Evolutionary conservation across 768 basidiomycete species (phyloP), one percentile per base, ranked within the genome.

Genomic region (Vararia minispora): DNA sequence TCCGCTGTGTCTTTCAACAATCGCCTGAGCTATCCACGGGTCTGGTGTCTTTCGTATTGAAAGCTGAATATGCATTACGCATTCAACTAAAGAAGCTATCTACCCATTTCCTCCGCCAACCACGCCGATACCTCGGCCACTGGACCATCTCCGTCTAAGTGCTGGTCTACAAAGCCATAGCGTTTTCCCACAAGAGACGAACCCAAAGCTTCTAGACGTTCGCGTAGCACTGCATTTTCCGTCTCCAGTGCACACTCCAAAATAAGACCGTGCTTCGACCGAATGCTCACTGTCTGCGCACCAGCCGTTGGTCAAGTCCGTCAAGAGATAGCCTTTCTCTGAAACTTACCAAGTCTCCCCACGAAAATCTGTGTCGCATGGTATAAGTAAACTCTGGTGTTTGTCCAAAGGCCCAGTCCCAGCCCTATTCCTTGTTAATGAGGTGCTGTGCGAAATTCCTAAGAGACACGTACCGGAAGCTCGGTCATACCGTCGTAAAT

Each of bases 321-420:
- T 26, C 20, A 11, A 21, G 25, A 24, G 28, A 23, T 32, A 33
- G 26, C 17, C 14, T 26, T 23, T 18, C 11, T 10, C 10, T 7
- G 18, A 17, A 6, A 59, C 68, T 49, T 46, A 70, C 72, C 17
- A 68, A 39, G 5, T 50, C 37, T 8, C 65, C 67, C 56, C 67
- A 66, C 11, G 50, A 32, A 31, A 72, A 63, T 13, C 45, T 39
- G 4, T 53, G 56, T 22, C 55, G 33, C 5, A 75, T 28, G 3
- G 63, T 64, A 51, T 87, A 84, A 6, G 76, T 80, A 55, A 99
- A 98, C 53, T 94, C 85, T 28, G 92, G 91, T 0, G 92, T 94
- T 53, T 92, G 86, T 0, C 92, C 94, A 51, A 77, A 95, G 11
- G 72, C 65, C 90, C 92, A 98, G 16, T 87, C 72, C 95, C 95